These are phyloP conservation scores for Fusarium pseudocircinatum DNA, from an alignment of 2,329 filamentous ascomycete species.

Conservation along the genomic window DNA sequence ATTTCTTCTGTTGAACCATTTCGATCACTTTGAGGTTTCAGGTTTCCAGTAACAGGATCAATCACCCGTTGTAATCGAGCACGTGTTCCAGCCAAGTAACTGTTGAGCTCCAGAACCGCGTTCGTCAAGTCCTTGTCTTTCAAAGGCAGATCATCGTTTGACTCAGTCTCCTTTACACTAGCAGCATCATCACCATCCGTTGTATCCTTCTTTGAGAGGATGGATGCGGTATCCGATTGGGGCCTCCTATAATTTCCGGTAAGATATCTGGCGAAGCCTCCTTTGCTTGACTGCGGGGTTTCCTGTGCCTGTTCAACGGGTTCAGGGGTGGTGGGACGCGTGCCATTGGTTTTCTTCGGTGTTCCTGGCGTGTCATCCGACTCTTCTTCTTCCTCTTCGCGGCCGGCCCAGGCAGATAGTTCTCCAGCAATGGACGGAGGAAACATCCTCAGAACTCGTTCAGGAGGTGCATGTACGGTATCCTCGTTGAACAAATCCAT, in stretches of 20 bases:
- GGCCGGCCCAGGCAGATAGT: slow-evolving; percentile 66
- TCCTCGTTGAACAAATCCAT: slow-evolving; percentile 88
- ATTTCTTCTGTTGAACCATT: slow-evolving; percentile 59
- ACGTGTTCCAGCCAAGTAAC: slow-evolving; percentile 88
- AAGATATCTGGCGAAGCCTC: slow-evolving; percentile 65
- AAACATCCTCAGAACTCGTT: slow-evolving; percentile 86
- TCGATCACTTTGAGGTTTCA: slow-evolving; percentile 61
- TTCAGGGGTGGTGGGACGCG: slow-evolving; percentile 43
- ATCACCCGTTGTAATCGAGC: slow-evolving; percentile 69
- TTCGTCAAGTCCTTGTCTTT: slow-evolving; percentile 85
- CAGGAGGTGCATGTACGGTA: slow-evolving; percentile 87
- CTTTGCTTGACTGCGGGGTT: slow-evolving; percentile 50
- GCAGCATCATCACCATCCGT: slow-evolving; percentile 64
- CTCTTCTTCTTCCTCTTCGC: slow-evolving; percentile 51
- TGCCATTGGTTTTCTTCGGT: slow-evolving; percentile 44
- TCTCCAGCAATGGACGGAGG: slow-evolving; percentile 86
- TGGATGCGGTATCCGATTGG: slow-evolving; percentile 66
- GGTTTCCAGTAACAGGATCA: slow-evolving; percentile 69
- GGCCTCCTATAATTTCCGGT: slow-evolving; percentile 57
- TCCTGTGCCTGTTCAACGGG: slow-evolving; percentile 41
- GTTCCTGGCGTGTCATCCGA: slow-evolving; percentile 49
- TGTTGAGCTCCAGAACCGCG: slow-evolving; percentile 84
- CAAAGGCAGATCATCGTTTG: slow-evolving; percentile 61
- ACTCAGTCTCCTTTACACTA: slow-evolving; percentile 58
- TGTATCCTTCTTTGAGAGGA: slow-evolving; percentile 65